These are phyloP conservation scores for Hymenoscyphus occultus DNA, from an alignment of 2,329 filamentous ascomycete genomes.

Conservation along the genomic window DNA sequence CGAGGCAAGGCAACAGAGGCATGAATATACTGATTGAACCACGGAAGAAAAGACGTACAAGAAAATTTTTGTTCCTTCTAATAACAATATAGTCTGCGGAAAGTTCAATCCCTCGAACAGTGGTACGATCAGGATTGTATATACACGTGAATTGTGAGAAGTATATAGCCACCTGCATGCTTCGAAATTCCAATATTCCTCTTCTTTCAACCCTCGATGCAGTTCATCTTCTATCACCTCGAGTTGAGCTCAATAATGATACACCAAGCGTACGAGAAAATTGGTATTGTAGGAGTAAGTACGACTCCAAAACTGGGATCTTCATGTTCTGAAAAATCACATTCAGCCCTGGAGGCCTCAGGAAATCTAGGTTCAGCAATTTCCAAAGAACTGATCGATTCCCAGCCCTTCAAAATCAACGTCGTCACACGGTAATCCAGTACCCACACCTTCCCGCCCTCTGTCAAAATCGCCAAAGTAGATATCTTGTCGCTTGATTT, in stretches of 20 bases:
- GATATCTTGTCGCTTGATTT: constrained; percentile 44
- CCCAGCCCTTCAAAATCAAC: constrained; percentile 43
- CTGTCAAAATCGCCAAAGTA: constrained; percentile 45
- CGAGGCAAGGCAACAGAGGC: neutral
- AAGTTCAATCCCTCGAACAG: neutral
- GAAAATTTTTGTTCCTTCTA: neutral
- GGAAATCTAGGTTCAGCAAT: constrained; percentile 27
- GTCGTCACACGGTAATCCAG: constrained; percentile 44
- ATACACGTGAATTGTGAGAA: neutral
- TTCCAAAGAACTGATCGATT: constrained; percentile 26
- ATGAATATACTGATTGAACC: neutral
- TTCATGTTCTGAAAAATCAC: constrained; percentile 6
- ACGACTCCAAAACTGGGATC: neutral
- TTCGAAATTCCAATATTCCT: neutral
- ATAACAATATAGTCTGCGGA: neutral
- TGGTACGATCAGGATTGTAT: neutral
- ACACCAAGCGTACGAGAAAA: constrained; percentile 22
- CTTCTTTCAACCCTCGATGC: neutral
- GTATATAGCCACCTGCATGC: neutral
- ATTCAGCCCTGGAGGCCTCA: constrained; percentile 15
- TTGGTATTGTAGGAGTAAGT: constrained; percentile 27
- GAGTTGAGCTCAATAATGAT: neutral
- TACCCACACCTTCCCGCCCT: constrained; percentile 20
- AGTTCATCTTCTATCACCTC: neutral
- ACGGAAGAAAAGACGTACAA: neutral